These are phyloP conservation scores for Wickerhamomyces bisporus DNA, from an alignment of 805 yeast genomes.

Conservation along the genomic window DNA sequence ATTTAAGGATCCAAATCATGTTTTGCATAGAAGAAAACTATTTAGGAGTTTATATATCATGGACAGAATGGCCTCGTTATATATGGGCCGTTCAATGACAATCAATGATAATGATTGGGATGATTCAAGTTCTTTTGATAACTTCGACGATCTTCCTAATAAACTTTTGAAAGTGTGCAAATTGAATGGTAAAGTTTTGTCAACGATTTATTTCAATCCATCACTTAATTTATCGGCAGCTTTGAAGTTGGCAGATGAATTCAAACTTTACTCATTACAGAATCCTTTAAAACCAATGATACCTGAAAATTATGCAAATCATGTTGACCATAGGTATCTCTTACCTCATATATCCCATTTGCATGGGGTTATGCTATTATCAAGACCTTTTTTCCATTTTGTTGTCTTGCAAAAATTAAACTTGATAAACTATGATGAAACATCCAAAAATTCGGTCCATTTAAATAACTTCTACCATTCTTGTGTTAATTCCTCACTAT, in stretches of 20 bases:
- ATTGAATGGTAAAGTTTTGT: constrained; percentile 28
- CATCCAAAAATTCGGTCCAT: constrained; percentile 13
- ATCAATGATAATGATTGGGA: constrained; percentile 36
- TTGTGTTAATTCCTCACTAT: constrained; percentile 31
- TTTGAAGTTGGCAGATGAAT: constrained; percentile 29
- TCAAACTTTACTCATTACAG: constrained; percentile 31
- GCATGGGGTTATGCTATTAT: constrained; percentile 32
- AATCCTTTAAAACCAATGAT: constrained; percentile 28
- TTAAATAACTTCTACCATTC: constrained; percentile 28
- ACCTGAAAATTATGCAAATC: constrained; percentile 21
- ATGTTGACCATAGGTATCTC: constrained; percentile 18
- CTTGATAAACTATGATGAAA: constrained; percentile 12
- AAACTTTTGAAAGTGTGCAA: constrained; percentile 26
- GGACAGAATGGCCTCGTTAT: constrained; percentile 30
- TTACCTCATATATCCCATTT: constrained; percentile 33
- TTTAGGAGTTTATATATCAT: constrained; percentile 31
- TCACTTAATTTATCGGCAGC: constrained; percentile 28
- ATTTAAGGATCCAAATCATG: constrained; percentile 24
- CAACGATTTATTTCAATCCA: constrained; percentile 29
- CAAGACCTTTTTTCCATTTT: constrained; percentile 38
- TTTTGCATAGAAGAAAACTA: constrained; percentile 28
- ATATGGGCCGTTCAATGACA: constrained; percentile 33
- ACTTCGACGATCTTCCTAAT: constrained; percentile 24
- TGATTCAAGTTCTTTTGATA: constrained; percentile 22
- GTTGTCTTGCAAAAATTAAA: constrained; percentile 21